A percentile compares a stretch with the other conserved stretches of the same genome.
phyloP scores from a whole-genome alignment of 2,329 filamentous ascomycete species.

The Fusarium sp. region DNA sequence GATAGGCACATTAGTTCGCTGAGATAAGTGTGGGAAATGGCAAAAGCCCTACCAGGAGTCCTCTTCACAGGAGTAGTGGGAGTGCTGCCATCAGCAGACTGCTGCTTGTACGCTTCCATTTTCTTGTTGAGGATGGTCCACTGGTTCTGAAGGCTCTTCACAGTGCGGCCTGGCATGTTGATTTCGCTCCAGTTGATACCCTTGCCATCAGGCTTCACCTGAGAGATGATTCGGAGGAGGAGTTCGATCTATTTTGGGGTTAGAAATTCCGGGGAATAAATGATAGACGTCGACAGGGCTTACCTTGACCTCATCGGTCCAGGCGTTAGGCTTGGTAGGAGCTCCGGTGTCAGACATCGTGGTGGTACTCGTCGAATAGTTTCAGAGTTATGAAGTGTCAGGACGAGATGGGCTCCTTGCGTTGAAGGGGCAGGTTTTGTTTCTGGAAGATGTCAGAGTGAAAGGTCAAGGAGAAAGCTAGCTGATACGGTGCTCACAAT shows the following conservation, averaged over 20 bases:
- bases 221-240: conserved; percentile 55
- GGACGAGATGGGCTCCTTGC: not conserved
- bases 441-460: not conserved
- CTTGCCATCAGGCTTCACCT: conserved; percentile 53
- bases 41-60: conserved; percentile 37
- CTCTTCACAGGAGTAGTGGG: conserved; percentile 44
- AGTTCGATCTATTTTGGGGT: conserved; percentile 52
- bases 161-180: conserved; percentile 56
- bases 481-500: not conserved
- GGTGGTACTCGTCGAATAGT: not conserved
- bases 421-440: not conserved
- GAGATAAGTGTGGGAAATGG: too few relatives aligned
- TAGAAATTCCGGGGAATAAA: not conserved
- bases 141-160: conserved; percentile 57
- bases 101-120: conserved; percentile 54
- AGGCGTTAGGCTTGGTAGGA: conserved; percentile 48
- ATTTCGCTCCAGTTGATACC: conserved; percentile 56
- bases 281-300: not conserved
- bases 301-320: conserved; percentile 59
- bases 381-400: too few relatives aligned
- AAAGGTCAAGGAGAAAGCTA: not conserved
- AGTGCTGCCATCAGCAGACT: conserved; percentile 16
- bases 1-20: conserved; percentile 6
- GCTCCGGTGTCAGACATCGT: conserved; percentile 47
- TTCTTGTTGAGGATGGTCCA: conserved; percentile 58